A percentile compares a stretch with the other conserved stretches of the same genome.
phyloP scores from a whole-genome alignment of 1,284 basidiomycete genomes.

The Trametes polyzona region DNA sequence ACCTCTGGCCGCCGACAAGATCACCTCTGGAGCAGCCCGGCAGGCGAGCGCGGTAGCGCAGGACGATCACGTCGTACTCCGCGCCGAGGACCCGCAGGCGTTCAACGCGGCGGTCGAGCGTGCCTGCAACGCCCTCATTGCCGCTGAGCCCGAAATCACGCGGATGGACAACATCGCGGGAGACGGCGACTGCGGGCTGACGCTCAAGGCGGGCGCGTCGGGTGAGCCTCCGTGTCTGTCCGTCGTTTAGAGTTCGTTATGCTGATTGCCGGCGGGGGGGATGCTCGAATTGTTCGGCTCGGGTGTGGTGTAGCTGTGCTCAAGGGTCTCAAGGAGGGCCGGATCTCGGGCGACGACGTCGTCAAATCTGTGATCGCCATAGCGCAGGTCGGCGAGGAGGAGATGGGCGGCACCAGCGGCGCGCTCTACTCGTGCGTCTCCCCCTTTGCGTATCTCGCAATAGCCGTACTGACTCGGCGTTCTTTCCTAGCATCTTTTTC shows the following conservation, averaged over 20 bases:
- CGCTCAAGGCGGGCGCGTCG: slow-evolving; percentile 75
- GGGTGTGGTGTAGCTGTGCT: slow-evolving; percentile 52
- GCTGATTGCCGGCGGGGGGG: neutral
- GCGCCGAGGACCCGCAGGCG: slow-evolving; percentile 45
- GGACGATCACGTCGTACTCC: slow-evolving; percentile 33
- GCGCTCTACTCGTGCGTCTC: slow-evolving; percentile 83
- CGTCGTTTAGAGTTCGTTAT: slow-evolving; percentile 1
- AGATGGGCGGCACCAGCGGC: slow-evolving; percentile 93
- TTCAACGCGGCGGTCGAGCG: slow-evolving; percentile 64
- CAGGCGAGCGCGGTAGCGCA: slow-evolving; percentile 14
- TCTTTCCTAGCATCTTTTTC: slow-evolving; percentile 75
- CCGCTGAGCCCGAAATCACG: slow-evolving; percentile 88
- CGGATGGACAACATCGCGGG: slow-evolving; percentile 83
- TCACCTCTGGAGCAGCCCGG: slow-evolving; percentile 24
- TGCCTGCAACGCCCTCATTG: slow-evolving; percentile 73
- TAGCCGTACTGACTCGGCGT: neutral
- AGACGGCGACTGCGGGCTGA: slow-evolving; percentile 82
- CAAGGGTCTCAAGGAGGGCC: slow-evolving; percentile 48
- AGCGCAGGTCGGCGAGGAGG: slow-evolving; percentile 77
- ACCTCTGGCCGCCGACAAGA: slow-evolving; percentile 38
- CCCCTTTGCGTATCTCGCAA: neutral
- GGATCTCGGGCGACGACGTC: slow-evolving; percentile 64
- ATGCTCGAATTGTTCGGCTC: neutral
- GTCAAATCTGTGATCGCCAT: slow-evolving; percentile 69
- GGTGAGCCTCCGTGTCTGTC: slow-evolving; percentile 35